phyloP scores from a whole-genome alignment of 2,329 filamentous ascomycete species.

The Aureobasidium musti region DNA sequence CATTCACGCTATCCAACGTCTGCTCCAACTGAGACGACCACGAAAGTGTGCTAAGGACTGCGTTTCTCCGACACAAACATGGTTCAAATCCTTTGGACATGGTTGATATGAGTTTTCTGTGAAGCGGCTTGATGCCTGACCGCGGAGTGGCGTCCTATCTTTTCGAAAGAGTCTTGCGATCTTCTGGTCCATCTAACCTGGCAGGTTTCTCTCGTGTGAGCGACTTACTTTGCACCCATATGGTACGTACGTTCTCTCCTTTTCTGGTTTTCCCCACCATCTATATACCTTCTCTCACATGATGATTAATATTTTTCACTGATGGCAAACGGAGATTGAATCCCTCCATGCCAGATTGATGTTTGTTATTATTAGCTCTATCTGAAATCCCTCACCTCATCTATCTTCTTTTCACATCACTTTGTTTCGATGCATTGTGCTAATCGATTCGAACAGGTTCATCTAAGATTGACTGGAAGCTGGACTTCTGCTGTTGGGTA shows the following conservation, averaged over 20 bases:
- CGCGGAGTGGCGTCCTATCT: background rate
- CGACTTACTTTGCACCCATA: background rate
- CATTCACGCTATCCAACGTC: background rate
- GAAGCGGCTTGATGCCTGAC: background rate
- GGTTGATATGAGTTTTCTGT: background rate
- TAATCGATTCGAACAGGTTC: background rate
- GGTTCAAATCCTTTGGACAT: background rate
- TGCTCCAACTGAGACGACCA: too few relatives aligned
- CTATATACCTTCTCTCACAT: background rate
- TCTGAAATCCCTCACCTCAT: background rate
- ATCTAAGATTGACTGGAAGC: background rate
- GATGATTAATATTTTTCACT: conserved; percentile 20
- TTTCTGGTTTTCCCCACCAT: too few relatives aligned
- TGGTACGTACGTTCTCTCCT: background rate
- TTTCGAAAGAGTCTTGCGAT: background rate
- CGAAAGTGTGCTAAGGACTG: background rate
- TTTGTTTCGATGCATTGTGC: background rate
- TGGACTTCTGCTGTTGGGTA: background rate
- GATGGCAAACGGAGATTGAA: conserved; percentile 25
- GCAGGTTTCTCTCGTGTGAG: background rate
- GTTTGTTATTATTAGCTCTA: conserved; percentile 23
- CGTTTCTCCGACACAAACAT: background rate
- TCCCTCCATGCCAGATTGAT: conserved; percentile 20
- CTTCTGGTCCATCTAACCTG: background rate
- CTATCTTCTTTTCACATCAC: background rate